A percentile compares a stretch with the other conserved stretches of the same genome.
Conservation (phyloP, 176 grass and related monocot species). For the Urochloa ruziziensis region DNA sequence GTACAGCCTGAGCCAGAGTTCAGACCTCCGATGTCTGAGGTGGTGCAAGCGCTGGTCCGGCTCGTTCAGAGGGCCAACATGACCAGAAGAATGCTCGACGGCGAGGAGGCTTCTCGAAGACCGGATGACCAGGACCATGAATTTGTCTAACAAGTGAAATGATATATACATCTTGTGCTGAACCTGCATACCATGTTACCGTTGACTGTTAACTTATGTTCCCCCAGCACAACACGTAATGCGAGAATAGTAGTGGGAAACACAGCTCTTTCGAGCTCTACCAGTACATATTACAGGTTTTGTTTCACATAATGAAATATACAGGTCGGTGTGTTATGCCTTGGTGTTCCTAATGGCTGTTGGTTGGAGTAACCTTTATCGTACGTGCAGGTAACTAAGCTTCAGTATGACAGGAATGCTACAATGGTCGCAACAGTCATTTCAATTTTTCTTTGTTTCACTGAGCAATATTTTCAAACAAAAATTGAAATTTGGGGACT, state of each 20-base stretch:
- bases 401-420: neutral
- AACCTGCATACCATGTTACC: neutral
- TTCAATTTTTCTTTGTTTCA: too few relatives aligned
- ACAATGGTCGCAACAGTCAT: too few relatives aligned
- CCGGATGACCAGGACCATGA: slow-evolving; percentile 61
- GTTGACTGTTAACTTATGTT: neutral
- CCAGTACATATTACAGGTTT: slow-evolving; percentile 44
- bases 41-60: slow-evolving; percentile 77
- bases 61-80: slow-evolving; percentile 88
- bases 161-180: neutral
- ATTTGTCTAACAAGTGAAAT: slow-evolving; percentile 41
- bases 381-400: neutral
- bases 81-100: slow-evolving; percentile 63
- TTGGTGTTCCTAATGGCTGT: neutral
- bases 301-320: slow-evolving; percentile 36
- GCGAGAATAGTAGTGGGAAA: neutral
- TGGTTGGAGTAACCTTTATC: neutral
- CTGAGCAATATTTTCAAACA: too few relatives aligned
- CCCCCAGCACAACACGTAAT: neutral
- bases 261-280: neutral
- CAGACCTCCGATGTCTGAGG: slow-evolving; percentile 90
- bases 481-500: too few relatives aligned
- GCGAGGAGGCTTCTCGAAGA: slow-evolving; percentile 59
- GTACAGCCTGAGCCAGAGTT: slow-evolving; percentile 84
- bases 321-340: neutral